A percentile compares a stretch with the other conserved stretches of the same genome.
These are phyloP conservation scores for Taphrina sp. DNA, from an alignment of 1,139 yeast species.

Conservation along the genomic window DNA sequence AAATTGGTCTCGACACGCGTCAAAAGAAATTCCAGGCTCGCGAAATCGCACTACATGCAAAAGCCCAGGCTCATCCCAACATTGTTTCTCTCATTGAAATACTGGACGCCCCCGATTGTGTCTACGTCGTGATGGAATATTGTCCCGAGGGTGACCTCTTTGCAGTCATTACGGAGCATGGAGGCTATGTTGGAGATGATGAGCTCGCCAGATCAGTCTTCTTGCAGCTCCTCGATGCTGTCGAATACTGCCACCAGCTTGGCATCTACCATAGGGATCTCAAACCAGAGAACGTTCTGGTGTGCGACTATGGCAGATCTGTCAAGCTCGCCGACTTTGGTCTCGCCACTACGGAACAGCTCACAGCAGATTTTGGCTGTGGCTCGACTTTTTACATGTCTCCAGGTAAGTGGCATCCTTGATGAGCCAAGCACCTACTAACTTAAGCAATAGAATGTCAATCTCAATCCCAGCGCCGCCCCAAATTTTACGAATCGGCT, in stretches of 20 bases:
- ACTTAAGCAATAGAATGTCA: slow-evolving; percentile 34
- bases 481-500: slow-evolving; percentile 49
- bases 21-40: slow-evolving; percentile 48
- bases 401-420: slow-evolving; percentile 66
- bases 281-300: slow-evolving; percentile 84
- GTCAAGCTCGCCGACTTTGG: slow-evolving; percentile 82
- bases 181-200: slow-evolving; percentile 55
- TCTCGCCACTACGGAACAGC: slow-evolving; percentile 61
- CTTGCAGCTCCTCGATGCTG: slow-evolving; percentile 69
- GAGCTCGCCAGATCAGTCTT: slow-evolving; percentile 66
- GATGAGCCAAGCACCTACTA: slow-evolving; percentile 44
- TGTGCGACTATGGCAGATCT: slow-evolving; percentile 59
- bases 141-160: slow-evolving; percentile 81
- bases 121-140: slow-evolving; percentile 78
- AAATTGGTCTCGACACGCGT: slow-evolving; percentile 35
- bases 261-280: slow-evolving; percentile 83
- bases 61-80: slow-evolving; percentile 75
- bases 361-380: slow-evolving; percentile 72
- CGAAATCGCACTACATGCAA: slow-evolving; percentile 70
- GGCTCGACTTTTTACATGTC: slow-evolving; percentile 93
- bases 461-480: slow-evolving; percentile 25
- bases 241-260: slow-evolving; percentile 63
- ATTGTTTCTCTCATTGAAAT: slow-evolving; percentile 73
- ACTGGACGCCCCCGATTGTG: slow-evolving; percentile 46
- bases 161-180: slow-evolving; percentile 63